Evolutionary conservation across 371 early-diverging fungal genomes (phyloP).

Genomic region (Circinella umbellata): DNA sequence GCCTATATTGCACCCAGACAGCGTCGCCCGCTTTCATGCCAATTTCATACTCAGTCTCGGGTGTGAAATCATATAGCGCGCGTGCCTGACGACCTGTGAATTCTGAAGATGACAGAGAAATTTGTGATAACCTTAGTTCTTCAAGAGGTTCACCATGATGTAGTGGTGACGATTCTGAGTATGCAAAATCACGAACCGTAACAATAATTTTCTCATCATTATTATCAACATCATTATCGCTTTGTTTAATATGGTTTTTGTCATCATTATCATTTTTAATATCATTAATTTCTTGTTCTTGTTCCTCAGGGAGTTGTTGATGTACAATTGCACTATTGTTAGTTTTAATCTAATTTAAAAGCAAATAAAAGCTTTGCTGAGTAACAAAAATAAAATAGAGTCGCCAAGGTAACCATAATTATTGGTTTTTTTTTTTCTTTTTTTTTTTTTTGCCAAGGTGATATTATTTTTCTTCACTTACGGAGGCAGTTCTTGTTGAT

Average conservation of each 20-base stretch:
- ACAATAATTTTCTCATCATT: constrained; percentile 15
- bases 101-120: constrained; percentile 33
- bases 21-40: constrained; percentile 66
- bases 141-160: constrained; percentile 53
- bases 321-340: constrained; percentile 2
- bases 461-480: not conserved
- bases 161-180: constrained; percentile 60
- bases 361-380: not conserved
- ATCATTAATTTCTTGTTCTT: constrained; percentile 5
- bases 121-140: constrained; percentile 24
- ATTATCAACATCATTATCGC: too few relatives aligned
- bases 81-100: constrained; percentile 51
- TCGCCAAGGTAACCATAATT: not conserved
- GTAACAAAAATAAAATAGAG: not conserved
- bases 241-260: not conserved
- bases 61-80: constrained; percentile 76
- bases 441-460: not conserved
- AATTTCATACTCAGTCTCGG: constrained; percentile 69
- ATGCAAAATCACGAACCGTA: constrained; percentile 74
- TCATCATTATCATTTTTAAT: not conserved
- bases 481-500: not conserved
- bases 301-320: not conserved
- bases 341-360: constrained; percentile 5
- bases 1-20: constrained; percentile 65
- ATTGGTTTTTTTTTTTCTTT: not conserved